Base-by-base conservation (phyloP, 2,329 filamentous ascomycete species). In the Xylaria sp. region DNA sequence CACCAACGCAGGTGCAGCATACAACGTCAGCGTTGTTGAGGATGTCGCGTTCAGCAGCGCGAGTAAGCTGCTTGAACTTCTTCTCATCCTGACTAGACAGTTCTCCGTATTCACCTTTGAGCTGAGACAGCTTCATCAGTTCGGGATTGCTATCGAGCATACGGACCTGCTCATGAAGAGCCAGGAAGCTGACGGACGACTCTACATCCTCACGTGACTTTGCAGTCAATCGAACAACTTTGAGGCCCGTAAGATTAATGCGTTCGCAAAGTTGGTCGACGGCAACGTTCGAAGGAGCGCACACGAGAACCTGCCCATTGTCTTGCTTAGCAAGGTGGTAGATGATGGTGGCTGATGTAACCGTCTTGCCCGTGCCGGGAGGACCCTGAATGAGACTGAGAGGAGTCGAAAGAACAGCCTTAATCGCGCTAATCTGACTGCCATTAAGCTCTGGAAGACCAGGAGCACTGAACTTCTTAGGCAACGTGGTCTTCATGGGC, bases 171-270 rank as follows among this genome's bases (percentile, higher is more conserved):
- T 97, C 91, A 68, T 99, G 94, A 54, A 99, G 81, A 42, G 94
- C 94, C 47, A 99, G 80, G 76, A 97, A 97, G 68, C 91, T 91
- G 67, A 99, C 94, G 3, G 92, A 92, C n/a, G 93, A 97, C 74
- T 99, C 94, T 8, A 99, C 94, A 79, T 99, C 94, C 74, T 99
- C 94, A 62, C 94, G 89, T 54, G 94, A 99, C 76, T 99, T 99
- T 62, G 94, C 94, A n/a, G 94, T 99, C 60, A 99, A 86, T 71
- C 94, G 92, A 49, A 97, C 94, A 57, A 95, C 94, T 78, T 99
- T 99, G 65, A 99, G 82, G 1, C 92, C 92, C 39, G 94, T 99
- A 59, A 87, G 85, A 75, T 97, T 93, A 63, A 99, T 93, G 52
- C 95, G 91, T 76, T 99, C 94, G 72, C 94, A 99, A 35, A 99